Evolutionary conservation across 2,329 filamentous ascomycete genomes (phyloP), one percentile per base, ranked within the genome.

Genomic region (Colletotrichum gigasporum): DNA sequence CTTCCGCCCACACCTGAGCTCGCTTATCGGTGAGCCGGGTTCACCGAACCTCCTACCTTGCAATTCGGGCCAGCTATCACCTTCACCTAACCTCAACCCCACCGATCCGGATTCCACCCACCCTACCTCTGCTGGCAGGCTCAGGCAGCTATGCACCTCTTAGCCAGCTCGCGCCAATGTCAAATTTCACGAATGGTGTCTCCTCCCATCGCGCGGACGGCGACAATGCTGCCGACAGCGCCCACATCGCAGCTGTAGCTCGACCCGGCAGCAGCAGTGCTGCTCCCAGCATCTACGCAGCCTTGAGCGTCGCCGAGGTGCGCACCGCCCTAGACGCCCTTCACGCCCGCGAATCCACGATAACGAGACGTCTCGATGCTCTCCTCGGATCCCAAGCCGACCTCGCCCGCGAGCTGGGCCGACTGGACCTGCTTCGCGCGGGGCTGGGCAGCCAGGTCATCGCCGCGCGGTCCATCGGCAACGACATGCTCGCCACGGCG

Each of bases 401-500:
- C 73, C 87, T 99, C 51, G 91, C 91, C 18, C 91, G 94, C 69
- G 93, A 97, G 72, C 85, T 99, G 52, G 90, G 90, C 65, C 91
- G 95, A 16, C 86, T 99, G 67, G 96, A 99, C 78, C 85, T 97
- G 28, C 86, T 97, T 57, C 92, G 96, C 69, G 94, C 94, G 41
- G 91, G 94, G 68, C 86, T 98, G 30, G 94, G 94, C 63, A 88
- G 93, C 5, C 96, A 98, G 74, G 92, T 91, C 52, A 91, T 94
- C 72, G 91, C 92, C 51, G 91, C 94, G 12, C 88, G 95, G 67
- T 85, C 90, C 44, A 91, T 99, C 73, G 92, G 92, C 83, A 92
- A 93, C 86, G 91, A 89, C 75, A 97, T 97, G 92, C 90, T 99
- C 64, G 90, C 93, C 39, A 87, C 90, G 42, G 94, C 96, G 28